These are phyloP conservation scores for Yarrowia yakushimensis DNA, from an alignment of 805 yeast species.

Conservation along the genomic window DNA sequence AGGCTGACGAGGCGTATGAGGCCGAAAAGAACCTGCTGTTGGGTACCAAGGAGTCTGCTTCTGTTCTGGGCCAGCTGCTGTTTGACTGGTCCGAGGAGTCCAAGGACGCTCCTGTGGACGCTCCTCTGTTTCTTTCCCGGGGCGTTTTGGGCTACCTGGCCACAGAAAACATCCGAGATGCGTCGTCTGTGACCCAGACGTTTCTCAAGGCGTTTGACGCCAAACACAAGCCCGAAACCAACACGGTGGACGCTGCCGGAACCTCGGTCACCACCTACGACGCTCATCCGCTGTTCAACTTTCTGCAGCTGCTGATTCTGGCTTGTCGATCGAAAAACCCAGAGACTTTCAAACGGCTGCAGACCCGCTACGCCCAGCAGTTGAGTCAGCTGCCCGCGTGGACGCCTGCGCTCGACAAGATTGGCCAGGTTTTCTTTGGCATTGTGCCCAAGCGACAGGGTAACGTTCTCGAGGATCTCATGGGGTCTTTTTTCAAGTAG, in stretches of 20 bases:
- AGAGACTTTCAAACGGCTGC: slow-evolving; percentile 53
- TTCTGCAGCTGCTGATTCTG: slow-evolving; percentile 61
- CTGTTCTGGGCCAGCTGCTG: slow-evolving; percentile 47
- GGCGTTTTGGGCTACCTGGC: slow-evolving; percentile 73
- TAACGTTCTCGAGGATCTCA: slow-evolving; percentile 65
- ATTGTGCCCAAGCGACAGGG: slow-evolving; percentile 51
- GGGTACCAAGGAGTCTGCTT: slow-evolving; percentile 56
- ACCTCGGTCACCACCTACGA: slow-evolving; percentile 41
- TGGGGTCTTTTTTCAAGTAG: slow-evolving; percentile 57
- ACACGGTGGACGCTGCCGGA: slow-evolving; percentile 33
- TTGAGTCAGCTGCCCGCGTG: slow-evolving; percentile 41
- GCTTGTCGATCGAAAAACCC: slow-evolving; percentile 55
- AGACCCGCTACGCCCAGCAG: slow-evolving; percentile 45
- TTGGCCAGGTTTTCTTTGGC: slow-evolving; percentile 63
- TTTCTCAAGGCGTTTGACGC: slow-evolving; percentile 41
- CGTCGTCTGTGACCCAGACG: slow-evolving; percentile 36
- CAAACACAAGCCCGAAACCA: slow-evolving; percentile 33
- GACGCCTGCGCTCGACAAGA: slow-evolving; percentile 46
- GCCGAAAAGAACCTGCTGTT: slow-evolving; percentile 71
- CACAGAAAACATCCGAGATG: slow-evolving; percentile 62
- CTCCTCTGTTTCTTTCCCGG: slow-evolving; percentile 45
- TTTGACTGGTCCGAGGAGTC: slow-evolving; percentile 46
- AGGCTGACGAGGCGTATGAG: slow-evolving; percentile 50
- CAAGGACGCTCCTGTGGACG: slow-evolving; percentile 33
- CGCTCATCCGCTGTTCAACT: slow-evolving; percentile 52